Conservation (phyloP, 345 rosid species). For the Eucalyptus sp. region DNA sequence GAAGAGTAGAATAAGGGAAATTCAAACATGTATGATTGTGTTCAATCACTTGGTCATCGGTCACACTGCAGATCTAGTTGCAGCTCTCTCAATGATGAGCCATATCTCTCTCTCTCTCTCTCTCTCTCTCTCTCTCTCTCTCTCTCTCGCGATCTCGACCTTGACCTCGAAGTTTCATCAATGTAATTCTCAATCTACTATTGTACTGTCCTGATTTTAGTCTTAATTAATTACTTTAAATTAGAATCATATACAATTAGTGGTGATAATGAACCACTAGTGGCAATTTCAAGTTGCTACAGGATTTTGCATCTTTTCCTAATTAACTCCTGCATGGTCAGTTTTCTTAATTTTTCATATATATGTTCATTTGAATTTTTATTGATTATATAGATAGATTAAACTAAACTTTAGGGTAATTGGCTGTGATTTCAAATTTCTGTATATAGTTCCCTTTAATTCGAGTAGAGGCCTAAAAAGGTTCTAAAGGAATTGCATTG, state of each 20-base stretch:
- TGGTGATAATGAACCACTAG: not conserved
- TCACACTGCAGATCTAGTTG: not conserved
- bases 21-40: not conserved
- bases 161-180: not conserved
- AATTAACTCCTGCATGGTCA: not conserved
- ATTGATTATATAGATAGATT: not conserved
- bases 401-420: not conserved
- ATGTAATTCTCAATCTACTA: not conserved
- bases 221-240: not conserved
- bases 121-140: not conserved
- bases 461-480: not conserved
- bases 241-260: not conserved
- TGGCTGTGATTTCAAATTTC: not conserved
- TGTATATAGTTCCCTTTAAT: not conserved
- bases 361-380: not conserved
- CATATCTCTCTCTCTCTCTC: not conserved
- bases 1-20: not conserved
- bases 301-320: not conserved
- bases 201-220: not conserved
- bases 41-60: not conserved
- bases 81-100: not conserved
- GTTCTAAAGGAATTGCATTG: not conserved
- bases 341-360: not conserved
- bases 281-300: not conserved
- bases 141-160: not conserved